These are phyloP conservation scores for Pterocarpus macrocarpus DNA, from an alignment of 306 rosid genomes.

Conservation along the genomic window DNA sequence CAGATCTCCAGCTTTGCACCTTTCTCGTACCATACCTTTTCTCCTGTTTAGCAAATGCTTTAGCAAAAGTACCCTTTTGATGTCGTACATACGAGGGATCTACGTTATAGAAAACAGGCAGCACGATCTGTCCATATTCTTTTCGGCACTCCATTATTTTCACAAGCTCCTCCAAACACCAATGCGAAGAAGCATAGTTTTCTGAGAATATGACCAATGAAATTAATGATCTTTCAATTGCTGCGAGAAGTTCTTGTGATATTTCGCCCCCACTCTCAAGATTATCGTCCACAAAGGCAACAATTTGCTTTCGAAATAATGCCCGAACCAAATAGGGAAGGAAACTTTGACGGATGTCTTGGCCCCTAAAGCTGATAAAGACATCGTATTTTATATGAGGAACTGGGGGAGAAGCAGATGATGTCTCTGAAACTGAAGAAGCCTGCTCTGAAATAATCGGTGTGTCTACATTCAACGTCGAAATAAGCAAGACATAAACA, in stretches of 20 bases:
- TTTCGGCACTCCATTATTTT: conserved; percentile 32
- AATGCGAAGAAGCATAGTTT: conserved; percentile 30
- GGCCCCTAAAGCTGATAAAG: conserved; percentile 40
- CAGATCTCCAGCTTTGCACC: conserved; percentile 39
- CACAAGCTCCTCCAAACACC: conserved; percentile 45
- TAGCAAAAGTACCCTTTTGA: conserved; percentile 17
- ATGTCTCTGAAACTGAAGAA: neutral
- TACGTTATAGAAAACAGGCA: conserved; percentile 40
- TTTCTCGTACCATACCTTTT: neutral
- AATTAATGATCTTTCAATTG: conserved; percentile 36
- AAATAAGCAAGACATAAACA: neutral
- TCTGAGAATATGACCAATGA: conserved; percentile 33
- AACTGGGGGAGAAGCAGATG: neutral
- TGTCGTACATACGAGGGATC: conserved; percentile 32
- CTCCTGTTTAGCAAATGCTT: conserved; percentile 40
- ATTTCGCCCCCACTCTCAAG: neutral
- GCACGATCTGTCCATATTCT: neutral
- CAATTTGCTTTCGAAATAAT: neutral
- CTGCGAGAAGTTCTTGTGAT: neutral
- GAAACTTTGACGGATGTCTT: conserved; percentile 17
- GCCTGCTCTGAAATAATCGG: neutral
- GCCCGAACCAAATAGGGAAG: conserved; percentile 14
- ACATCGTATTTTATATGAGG: conserved; percentile 25
- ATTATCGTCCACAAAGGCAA: neutral
- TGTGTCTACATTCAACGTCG: no score